Evolutionary conservation across 2,329 filamentous ascomycete species (phyloP).

Genomic region (Fusarium sp.): DNA sequence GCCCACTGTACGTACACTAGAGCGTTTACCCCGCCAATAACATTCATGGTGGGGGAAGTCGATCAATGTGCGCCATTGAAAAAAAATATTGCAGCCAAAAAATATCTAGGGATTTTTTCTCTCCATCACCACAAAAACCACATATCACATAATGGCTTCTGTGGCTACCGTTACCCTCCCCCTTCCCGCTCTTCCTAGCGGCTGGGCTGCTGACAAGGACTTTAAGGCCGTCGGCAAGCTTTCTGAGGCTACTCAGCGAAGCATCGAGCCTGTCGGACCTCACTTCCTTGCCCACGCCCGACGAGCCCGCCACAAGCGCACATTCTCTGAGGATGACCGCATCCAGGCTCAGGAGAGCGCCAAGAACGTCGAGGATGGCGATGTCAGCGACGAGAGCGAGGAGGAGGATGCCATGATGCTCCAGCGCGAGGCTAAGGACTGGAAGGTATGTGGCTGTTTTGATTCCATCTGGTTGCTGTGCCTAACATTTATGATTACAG

Average conservation of each 20-base stretch:
- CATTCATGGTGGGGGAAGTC: constrained; percentile 40
- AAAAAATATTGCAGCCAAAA: constrained; percentile 40
- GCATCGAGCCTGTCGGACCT: constrained; percentile 94
- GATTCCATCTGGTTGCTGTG: not conserved
- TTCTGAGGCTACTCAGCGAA: constrained; percentile 82
- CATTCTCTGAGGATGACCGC: constrained; percentile 97
- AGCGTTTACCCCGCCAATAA: constrained; percentile 46
- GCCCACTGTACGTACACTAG: too few species aligned
- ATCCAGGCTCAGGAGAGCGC: constrained; percentile 95
- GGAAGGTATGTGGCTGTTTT: constrained; percentile 77
- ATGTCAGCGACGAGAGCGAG: constrained; percentile 92
- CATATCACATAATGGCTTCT: constrained; percentile 69
- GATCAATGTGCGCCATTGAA: constrained; percentile 28
- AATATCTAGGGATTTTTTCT: constrained; percentile 30
- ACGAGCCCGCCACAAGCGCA: constrained; percentile 94
- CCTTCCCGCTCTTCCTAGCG: constrained; percentile 81
- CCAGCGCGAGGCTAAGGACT: constrained; percentile 95
- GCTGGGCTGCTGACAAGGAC: constrained; percentile 89
- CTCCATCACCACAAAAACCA: constrained; percentile 41
- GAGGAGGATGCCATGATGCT: constrained; percentile 93
- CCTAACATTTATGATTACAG: constrained; percentile 57
- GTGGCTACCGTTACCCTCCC: constrained; percentile 71
- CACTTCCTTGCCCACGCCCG: constrained; percentile 98
- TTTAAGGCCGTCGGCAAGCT: constrained; percentile 87
- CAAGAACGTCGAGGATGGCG: constrained; percentile 94